These are phyloP conservation scores for Malassezia arunalokei DNA, from an alignment of 1,284 basidiomycete species.

Conservation along the genomic window DNA sequence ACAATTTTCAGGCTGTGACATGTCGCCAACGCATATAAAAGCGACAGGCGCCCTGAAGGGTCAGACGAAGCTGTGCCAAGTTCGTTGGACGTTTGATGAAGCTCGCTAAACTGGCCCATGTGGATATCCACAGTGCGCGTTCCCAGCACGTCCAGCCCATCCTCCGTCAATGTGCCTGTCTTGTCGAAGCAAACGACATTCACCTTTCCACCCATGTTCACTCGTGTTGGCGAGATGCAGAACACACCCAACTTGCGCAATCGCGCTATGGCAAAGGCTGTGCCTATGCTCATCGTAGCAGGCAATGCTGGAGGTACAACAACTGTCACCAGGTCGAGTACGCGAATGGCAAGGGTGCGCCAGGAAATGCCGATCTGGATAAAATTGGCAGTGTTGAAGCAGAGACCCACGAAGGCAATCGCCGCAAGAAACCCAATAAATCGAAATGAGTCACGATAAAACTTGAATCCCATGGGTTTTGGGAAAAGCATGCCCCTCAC, in stretches of 20 bases:
- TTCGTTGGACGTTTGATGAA: slow-evolving; percentile 74
- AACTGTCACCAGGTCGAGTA: slow-evolving; percentile 91
- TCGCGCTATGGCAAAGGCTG: slow-evolving; percentile 82
- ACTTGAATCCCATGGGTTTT: slow-evolving; percentile 84
- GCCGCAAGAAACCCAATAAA: slow-evolving; percentile 86
- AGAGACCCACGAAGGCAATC: slow-evolving; percentile 65
- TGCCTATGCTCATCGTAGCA: slow-evolving; percentile 92
- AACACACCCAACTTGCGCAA: slow-evolving; percentile 81
- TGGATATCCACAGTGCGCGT: slow-evolving; percentile 39
- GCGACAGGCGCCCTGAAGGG: slow-evolving; percentile 52
- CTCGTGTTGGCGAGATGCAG: slow-evolving; percentile 90
- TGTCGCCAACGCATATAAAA: slow-evolving; percentile 84
- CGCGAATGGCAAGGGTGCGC: slow-evolving; percentile 81
- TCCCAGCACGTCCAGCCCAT: slow-evolving; percentile 82
- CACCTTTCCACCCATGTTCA: slow-evolving; percentile 91
- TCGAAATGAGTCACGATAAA: slow-evolving; percentile 90
- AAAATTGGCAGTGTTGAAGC: slow-evolving; percentile 68
- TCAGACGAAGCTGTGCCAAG: slow-evolving; percentile 51
- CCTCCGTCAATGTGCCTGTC: slow-evolving; percentile 95
- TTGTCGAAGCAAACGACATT: slow-evolving; percentile 99
- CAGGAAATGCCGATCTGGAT: slow-evolving; percentile 68
- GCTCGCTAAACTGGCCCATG: slow-evolving; percentile 69
- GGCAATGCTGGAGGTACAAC: slow-evolving; percentile 96
- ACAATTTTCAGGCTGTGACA: slow-evolving; percentile 93
- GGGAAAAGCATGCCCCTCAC: slow-evolving; percentile 97